A percentile compares a stretch with the other conserved stretches of the same genome.
Evolutionary conservation across 2,329 filamentous ascomycete species (phyloP).

Genomic region (Calonectria naviculata): DNA sequence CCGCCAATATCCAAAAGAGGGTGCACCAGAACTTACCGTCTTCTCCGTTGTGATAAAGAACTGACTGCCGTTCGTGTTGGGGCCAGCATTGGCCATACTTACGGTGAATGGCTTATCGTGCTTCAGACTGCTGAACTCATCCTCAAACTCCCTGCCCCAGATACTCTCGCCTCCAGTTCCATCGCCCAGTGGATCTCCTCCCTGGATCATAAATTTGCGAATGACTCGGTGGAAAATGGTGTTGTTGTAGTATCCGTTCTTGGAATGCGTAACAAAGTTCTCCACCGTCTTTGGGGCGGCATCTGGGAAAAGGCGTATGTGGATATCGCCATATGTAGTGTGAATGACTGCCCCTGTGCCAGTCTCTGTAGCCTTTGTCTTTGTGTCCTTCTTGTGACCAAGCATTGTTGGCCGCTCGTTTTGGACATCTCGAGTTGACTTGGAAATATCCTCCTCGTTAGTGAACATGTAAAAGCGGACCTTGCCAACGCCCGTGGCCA

Average conservation of each 20-base stretch:
- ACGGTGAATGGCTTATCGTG: conserved; percentile 98
- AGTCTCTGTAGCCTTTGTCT: conserved; percentile 72
- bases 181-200: conserved; percentile 92
- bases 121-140: conserved; percentile 90
- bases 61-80: conserved; percentile 94
- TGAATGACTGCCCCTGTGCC: conserved; percentile 88
- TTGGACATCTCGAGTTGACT: conserved; percentile 88
- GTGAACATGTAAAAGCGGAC: conserved; percentile 98
- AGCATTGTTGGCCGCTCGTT: conserved; percentile 88
- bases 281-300: conserved; percentile 95
- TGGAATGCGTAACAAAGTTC: conserved; percentile 94
- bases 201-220: conserved; percentile 99
- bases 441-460: conserved; percentile 85
- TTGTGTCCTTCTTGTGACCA: conserved; percentile 65
- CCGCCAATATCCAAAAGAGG: not conserved
- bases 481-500: conserved; percentile 86
- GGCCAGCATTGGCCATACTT: conserved; percentile 97
- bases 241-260: conserved; percentile 94
- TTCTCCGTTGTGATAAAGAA: conserved; percentile 99
- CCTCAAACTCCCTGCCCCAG: conserved; percentile 95
- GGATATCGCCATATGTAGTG: conserved; percentile 94
- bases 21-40: conserved; percentile 69
- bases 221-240: conserved; percentile 98
- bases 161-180: conserved; percentile 89
- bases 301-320: conserved; percentile 91